Base-by-base conservation (phyloP, 2,329 filamentous ascomycete species). In the Colletotrichum caudatum region DNA sequence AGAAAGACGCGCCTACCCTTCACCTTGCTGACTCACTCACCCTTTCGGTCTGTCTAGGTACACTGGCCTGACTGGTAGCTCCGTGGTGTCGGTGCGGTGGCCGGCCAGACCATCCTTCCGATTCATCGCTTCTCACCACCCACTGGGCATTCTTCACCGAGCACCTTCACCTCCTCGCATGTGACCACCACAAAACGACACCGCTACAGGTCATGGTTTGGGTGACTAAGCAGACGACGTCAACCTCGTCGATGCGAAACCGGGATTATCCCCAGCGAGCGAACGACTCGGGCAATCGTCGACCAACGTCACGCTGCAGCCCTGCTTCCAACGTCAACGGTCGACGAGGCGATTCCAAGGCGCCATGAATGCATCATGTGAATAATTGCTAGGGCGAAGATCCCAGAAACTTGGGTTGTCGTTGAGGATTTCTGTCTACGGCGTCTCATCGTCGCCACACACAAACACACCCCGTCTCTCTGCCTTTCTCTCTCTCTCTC, bases 301-400 rank as follows among this genome's bases (percentile, higher is more conserved):
- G 48, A n/a, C 57, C 51, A 60, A 72, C 69, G 69, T 72, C 69
- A 72, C 69, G 48, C 48, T 69, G 69, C 65, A 72, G 69, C 69
- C 69, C 60, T 72, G 69, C 54, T 59, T 59, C 14, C 26, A 1
- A 51, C 51, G 64, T 53, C 37, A 26, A 64, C 18, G 41, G 48
- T 33, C 20, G 51, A 56, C 54, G n/a, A 58, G 20, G 35, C 35
- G 14, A 69, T 54, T 48, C 50, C 64, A 71, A 59, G 58, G 37
- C 37, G 18, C 35, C 16, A 53, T n/a, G 9, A 23, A 35, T 51
- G 35, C 54, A 64, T 69, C 65, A 72, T 72, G 60, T 72, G 69
- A 59, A 39, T 46, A 35, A 50, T 51, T n/a, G 12, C 8, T 56
- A 50, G 59, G 69, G 69, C 48, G 59, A 61, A 60, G 65, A 64